Percentiles rank a stretch among this genome's conserved stretches.
These are phyloP conservation scores for Schizopora paradoxa DNA, from an alignment of 1,284 basidiomycete species.

Conservation along the genomic window DNA sequence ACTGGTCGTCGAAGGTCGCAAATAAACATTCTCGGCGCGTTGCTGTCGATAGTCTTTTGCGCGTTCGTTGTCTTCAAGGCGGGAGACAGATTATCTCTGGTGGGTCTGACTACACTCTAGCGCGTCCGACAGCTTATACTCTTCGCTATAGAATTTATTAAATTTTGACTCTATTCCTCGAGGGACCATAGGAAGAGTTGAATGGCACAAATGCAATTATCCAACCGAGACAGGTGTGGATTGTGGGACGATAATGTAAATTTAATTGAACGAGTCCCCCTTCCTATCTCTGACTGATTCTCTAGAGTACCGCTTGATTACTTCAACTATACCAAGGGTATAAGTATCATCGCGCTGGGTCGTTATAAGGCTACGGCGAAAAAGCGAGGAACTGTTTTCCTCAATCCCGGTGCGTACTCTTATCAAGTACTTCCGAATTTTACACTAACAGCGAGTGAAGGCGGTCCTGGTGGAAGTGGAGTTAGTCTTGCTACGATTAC, in stretches of 20 bases:
- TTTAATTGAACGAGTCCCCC: neutral
- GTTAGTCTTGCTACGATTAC: neutral
- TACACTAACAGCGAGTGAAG: slow-evolving; percentile 12
- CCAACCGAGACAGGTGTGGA: neutral
- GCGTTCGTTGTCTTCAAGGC: no score
- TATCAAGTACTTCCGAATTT: neutral
- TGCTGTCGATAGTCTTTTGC: no score
- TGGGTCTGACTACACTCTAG: neutral
- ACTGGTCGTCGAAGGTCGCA: no score
- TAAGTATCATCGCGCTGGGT: slow-evolving; percentile 26
- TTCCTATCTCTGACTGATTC: neutral
- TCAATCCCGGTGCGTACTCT: slow-evolving; percentile 24
- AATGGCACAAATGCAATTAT: neutral
- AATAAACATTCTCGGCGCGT: no score
- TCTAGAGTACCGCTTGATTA: slow-evolving; percentile 31
- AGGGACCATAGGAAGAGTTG: neutral
- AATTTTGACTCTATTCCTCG: neutral
- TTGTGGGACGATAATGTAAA: slow-evolving; percentile 2
- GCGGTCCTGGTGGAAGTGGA: slow-evolving; percentile 27
- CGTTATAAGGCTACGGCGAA: slow-evolving; percentile 22
- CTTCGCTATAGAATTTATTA: neutral
- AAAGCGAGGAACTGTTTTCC: slow-evolving; percentile 24
- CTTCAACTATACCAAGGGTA: slow-evolving; percentile 24
- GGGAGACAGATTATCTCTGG: no score
- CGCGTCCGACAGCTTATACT: neutral